These are phyloP conservation scores for Luffa aegyptiaca DNA, from an alignment of 306 rosid species.

Conservation along the genomic window DNA sequence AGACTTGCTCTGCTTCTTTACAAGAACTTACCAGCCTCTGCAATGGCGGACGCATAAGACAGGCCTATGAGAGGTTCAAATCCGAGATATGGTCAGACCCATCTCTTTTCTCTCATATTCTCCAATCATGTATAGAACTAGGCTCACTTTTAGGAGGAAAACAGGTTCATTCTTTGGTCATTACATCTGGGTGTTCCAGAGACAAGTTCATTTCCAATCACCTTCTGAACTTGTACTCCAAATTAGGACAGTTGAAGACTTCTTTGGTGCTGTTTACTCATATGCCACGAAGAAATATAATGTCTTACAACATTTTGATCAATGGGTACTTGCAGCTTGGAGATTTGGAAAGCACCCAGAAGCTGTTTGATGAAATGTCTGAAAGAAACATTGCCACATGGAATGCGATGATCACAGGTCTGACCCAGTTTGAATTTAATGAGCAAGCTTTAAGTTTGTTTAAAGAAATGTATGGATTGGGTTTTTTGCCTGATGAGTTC, in stretches of 20 bases:
- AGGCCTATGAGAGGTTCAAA: constrained; percentile 42
- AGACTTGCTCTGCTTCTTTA: constrained; percentile 4
- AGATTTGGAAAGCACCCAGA: constrained; percentile 40
- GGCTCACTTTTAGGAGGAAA: constrained; percentile 42
- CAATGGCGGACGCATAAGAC: constrained; percentile 39
- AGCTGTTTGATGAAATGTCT: constrained; percentile 70
- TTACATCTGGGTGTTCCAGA: constrained; percentile 60
- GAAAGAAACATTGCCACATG: constrained; percentile 72
- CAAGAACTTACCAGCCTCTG: constrained; percentile 39
- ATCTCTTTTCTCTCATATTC: constrained; percentile 54
- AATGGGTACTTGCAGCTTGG: constrained; percentile 43
- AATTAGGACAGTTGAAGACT: constrained; percentile 36
- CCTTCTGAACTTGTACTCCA: constrained; percentile 69
- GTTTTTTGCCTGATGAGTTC: constrained; percentile 65
- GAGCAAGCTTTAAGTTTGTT: constrained; percentile 48
- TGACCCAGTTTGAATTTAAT: constrained; percentile 54
- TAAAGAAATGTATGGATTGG: constrained; percentile 45
- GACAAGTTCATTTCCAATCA: constrained; percentile 74
- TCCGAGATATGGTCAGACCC: constrained; percentile 54
- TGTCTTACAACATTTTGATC: constrained; percentile 84
- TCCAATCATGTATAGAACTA: constrained; percentile 51
- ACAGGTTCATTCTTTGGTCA: constrained; percentile 62
- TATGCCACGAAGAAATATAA: constrained; percentile 49
- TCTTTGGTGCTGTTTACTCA: constrained; percentile 41
- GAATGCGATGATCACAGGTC: constrained; percentile 74